Evolutionary conservation across 2,329 filamentous ascomycete genomes (phyloP).

Genomic region (Botrytis deweyae): DNA sequence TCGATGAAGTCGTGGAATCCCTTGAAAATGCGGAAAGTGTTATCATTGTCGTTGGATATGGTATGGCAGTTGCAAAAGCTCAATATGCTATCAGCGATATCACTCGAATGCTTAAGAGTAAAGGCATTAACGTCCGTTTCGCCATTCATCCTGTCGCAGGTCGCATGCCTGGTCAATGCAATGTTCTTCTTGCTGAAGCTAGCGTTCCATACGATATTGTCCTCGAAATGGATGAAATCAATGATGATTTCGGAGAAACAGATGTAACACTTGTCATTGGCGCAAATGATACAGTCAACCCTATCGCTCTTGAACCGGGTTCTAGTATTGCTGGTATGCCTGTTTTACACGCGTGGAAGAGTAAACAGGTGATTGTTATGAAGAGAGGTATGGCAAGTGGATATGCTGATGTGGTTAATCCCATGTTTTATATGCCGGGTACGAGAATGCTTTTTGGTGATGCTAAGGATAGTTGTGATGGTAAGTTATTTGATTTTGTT

Average conservation of each 20-base stretch:
- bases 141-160: constrained; percentile 89
- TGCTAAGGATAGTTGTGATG: constrained; percentile 80
- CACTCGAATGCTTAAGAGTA: constrained; percentile 67
- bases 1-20: constrained; percentile 78
- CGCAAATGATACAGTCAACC: constrained; percentile 90
- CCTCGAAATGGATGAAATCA: constrained; percentile 94
- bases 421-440: constrained; percentile 89
- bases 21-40: constrained; percentile 77
- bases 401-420: constrained; percentile 88
- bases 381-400: constrained; percentile 87
- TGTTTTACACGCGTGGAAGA: constrained; percentile 90
- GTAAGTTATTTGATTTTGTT: constrained; percentile 42
- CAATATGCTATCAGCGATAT: constrained; percentile 90
- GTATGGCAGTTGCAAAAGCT: constrained; percentile 92
- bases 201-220: constrained; percentile 89
- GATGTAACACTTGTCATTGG: constrained; percentile 87
- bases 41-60: constrained; percentile 82
- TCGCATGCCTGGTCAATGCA: constrained; percentile 91
- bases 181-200: constrained; percentile 84
- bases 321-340: constrained; percentile 90
- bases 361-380: constrained; percentile 90
- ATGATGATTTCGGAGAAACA: constrained; percentile 83
- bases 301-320: constrained; percentile 79
- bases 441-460: constrained; percentile 93
- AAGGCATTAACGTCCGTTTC: constrained; percentile 79